Evolutionary conservation across 1,284 basidiomycete genomes (phyloP), one percentile per base, ranked within the genome.

Genomic region (Apiotrichum laibachii): DNA sequence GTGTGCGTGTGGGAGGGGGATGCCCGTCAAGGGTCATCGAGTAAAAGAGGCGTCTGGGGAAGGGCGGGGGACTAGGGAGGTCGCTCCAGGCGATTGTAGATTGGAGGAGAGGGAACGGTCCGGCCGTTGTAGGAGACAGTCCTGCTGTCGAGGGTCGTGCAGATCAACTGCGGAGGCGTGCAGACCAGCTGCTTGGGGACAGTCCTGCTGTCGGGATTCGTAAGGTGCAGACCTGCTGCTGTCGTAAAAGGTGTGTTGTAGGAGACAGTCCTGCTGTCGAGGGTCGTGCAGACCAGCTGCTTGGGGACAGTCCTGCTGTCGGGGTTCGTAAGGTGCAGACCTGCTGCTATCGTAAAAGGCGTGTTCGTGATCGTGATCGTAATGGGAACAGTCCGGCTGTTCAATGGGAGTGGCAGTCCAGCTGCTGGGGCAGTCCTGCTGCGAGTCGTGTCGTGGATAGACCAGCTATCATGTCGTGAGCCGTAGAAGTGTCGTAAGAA

Each of bases 381-480:
- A 8, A 11, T 21, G 19, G n/a, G 43, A 21, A 44, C 43, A 44
- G 43, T 10, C 43, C 43, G 21, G 43, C 19, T 44, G 43, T 44
- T 44, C n/a, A 44, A 19, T 19, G 43, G 19, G 19, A n/a, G 4
- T 19, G 18, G 47, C 47, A 49, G 47, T 10, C 47, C 33, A 49
- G 47, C 47, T 49, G 47, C 49, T 21, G 35, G 5, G 35, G 39
- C 34, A n/a, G 49, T 9, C 49, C 49, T 40, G 35, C 49, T 26
- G 49, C n/a, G 18, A 35, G 39, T 39, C 9, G 34, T 19, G n/a
- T 35, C 6, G n/a, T 5, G 7, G n/a, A 19, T 49, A 33, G 47
- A 22, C 49, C 49, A 16, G 49, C 49, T 33, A 50, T 50, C 21
- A 37, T 50, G 49, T 22, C 35, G 49, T 39, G n/a, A 39, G 34